phyloP scores from a whole-genome alignment of 2,329 filamentous ascomycete species.

The Talaromyces sp. region DNA sequence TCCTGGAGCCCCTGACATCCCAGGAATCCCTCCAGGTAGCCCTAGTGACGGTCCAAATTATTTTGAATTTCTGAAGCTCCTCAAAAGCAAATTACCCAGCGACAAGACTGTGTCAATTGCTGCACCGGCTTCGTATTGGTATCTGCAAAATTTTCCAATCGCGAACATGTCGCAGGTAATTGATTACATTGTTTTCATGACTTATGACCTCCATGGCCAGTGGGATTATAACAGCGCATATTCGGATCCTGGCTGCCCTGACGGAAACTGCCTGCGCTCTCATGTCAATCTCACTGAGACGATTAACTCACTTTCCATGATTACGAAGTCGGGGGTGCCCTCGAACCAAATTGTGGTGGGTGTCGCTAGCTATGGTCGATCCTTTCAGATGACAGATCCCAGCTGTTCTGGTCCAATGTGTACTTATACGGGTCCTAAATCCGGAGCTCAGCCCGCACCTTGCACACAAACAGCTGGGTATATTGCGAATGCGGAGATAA shows the following conservation, averaged over 20 bases:
- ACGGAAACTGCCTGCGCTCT: constrained; percentile 26
- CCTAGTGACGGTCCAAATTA: constrained; percentile 29
- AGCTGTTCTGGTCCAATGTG: constrained; percentile 26
- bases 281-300: constrained; percentile 38
- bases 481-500: constrained; percentile 13
- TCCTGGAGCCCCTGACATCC: constrained; percentile 30
- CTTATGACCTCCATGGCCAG: constrained; percentile 10
- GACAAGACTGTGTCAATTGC: too few relatives aligned
- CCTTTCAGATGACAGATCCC: constrained; percentile 24
- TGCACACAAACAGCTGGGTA: constrained; percentile 35
- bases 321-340: constrained; percentile 31
- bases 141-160: constrained; percentile 26
- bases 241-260: constrained; percentile 14
- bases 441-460: constrained; percentile 21
- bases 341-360: constrained; percentile 27
- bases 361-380: constrained; percentile 28
- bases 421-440: constrained; percentile 24
- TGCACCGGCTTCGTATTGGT: too few relatives aligned
- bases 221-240: not conserved
- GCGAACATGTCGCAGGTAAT: constrained; percentile 19
- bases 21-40: constrained; percentile 26
- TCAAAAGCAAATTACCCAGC: not conserved
- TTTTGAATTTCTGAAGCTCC: constrained; percentile 17
- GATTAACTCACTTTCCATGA: constrained; percentile 23
- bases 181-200: constrained; percentile 35